Evolutionary conservation across 2,329 filamentous ascomycete species (phyloP).

Genomic region (Chaetomiaceae sp.): DNA sequence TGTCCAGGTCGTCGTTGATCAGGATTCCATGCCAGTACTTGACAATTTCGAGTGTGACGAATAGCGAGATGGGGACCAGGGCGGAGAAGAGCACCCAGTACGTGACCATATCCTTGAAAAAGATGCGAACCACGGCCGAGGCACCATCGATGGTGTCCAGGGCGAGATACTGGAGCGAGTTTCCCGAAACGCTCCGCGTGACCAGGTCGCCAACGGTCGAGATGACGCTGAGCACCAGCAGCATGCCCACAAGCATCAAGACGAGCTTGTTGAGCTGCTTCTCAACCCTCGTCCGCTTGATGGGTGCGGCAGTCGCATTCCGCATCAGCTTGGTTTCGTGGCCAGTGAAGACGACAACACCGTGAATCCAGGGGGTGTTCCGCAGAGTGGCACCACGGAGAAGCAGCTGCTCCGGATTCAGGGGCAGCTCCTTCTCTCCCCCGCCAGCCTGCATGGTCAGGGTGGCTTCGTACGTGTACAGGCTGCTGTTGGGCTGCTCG

Average conservation of each 20-base stretch:
- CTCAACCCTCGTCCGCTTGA: conserved; percentile 96
- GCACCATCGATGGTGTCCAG: conserved; percentile 57
- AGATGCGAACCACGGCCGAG: conserved; percentile 62
- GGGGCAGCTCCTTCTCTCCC: conserved; percentile 84
- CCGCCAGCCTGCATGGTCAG: conserved; percentile 86
- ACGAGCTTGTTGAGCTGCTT: conserved; percentile 91
- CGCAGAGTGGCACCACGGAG: conserved; percentile 88
- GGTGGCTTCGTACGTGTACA: conserved; percentile 97
- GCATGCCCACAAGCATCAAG: conserved; percentile 78
- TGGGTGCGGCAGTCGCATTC: conserved; percentile 93
- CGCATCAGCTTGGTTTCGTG: conserved; percentile 99
- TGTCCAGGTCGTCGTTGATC: conserved; percentile 96
- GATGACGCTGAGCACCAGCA: conserved; percentile 79
- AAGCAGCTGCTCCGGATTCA: conserved; percentile 89
- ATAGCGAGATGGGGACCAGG: conserved; percentile 92
- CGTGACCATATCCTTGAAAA: conserved; percentile 91
- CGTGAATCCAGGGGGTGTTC: conserved; percentile 97
- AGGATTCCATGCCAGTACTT: conserved; percentile 98
- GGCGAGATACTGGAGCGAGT: conserved; percentile 67
- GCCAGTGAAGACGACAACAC: conserved; percentile 92
- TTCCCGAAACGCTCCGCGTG: conserved; percentile 59
- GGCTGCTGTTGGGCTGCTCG: conserved; percentile 95
- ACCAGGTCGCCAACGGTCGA: conserved; percentile 89
- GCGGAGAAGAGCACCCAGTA: conserved; percentile 99
- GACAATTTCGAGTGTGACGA: conserved; percentile 95